Evolutionary conservation across 345 rosid species (phyloP).

Genomic region (Dovyalis caffra): DNA sequence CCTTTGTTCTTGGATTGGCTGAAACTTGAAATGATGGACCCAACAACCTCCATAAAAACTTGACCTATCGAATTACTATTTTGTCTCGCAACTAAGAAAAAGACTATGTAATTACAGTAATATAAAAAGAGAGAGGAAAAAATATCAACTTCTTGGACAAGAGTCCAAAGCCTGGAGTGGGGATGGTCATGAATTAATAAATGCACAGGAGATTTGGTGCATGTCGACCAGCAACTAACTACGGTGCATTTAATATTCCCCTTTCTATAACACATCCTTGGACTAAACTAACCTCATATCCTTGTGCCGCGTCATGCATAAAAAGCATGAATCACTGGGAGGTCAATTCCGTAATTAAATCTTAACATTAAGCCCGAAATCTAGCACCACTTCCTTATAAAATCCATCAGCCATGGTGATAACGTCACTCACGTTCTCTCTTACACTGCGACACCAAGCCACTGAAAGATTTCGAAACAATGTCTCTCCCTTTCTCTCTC

Average conservation of each 20-base stretch:
- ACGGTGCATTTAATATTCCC: constrained; percentile 2
- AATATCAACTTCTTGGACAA: not conserved
- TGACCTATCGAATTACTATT: too few species aligned
- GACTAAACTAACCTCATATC: not conserved
- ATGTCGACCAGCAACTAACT: not conserved
- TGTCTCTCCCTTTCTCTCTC: constrained; percentile 8
- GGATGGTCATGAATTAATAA: too few species aligned
- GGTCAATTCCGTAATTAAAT: constrained; percentile 9
- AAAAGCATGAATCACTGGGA: too few species aligned
- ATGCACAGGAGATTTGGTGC: too few species aligned
- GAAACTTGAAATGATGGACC: too few species aligned
- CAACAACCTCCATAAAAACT: too few species aligned
- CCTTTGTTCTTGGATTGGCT: too few species aligned
- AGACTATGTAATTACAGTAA: too few species aligned
- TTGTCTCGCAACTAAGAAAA: too few species aligned
- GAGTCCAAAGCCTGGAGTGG: not conserved
- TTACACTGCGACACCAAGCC: not conserved
- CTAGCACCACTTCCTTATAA: not conserved
- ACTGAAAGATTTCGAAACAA: not conserved
- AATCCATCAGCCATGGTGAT: not conserved
- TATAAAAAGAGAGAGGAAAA: not conserved
- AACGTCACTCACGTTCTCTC: not conserved
- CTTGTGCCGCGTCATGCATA: too few species aligned
- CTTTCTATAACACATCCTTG: not conserved
- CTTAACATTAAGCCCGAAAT: not conserved